Evolutionary conservation across 768 basidiomycete species (phyloP).

Genomic region (Mycena indigotica): DNA sequence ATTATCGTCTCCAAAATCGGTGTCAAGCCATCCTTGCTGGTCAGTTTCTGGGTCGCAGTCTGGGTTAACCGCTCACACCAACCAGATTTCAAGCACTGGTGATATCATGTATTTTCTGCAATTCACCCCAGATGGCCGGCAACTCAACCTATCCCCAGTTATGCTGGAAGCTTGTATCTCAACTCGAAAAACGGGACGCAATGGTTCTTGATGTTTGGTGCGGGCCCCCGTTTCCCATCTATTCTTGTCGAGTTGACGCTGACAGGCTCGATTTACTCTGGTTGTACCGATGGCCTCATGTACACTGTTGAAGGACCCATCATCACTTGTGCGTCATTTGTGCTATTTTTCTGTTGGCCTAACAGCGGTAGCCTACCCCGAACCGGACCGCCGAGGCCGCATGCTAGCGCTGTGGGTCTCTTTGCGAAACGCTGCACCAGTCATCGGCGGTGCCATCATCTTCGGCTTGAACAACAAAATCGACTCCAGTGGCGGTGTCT

Average conservation of each 20-base stretch:
- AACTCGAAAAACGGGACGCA: slow-evolving; percentile 38
- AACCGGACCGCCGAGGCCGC: slow-evolving; percentile 33
- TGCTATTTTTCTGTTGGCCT: background rate
- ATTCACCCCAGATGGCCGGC: background rate
- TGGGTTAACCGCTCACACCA: background rate
- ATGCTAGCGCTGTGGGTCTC: slow-evolving; percentile 39
- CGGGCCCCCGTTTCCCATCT: background rate
- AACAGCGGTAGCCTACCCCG: slow-evolving; percentile 32
- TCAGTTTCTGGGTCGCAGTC: slow-evolving; percentile 3
- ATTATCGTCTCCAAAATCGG: slow-evolving; percentile 38
- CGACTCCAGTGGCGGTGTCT: slow-evolving; percentile 33
- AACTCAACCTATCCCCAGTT: slow-evolving; percentile 18
- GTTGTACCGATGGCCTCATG: slow-evolving; percentile 35
- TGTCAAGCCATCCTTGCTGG: slow-evolving; percentile 28
- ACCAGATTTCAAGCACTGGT: slow-evolving; percentile 33
- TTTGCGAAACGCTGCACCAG: slow-evolving; percentile 36
- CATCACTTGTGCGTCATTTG: slow-evolving; percentile 29
- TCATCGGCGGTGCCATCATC: slow-evolving; percentile 38
- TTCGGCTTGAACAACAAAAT: slow-evolving; percentile 32
- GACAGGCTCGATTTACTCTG: slow-evolving; percentile 33
- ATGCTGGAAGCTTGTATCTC: slow-evolving; percentile 35
- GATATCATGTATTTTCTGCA: slow-evolving; percentile 30
- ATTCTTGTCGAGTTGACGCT: background rate
- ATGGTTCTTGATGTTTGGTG: slow-evolving; percentile 38
- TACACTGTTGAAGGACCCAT: slow-evolving; percentile 37